Percentiles rank a stretch among this genome's conserved stretches.
Evolutionary conservation across 371 early-diverging fungal species (phyloP).

Genomic region (Saksenaea oblongispora): DNA sequence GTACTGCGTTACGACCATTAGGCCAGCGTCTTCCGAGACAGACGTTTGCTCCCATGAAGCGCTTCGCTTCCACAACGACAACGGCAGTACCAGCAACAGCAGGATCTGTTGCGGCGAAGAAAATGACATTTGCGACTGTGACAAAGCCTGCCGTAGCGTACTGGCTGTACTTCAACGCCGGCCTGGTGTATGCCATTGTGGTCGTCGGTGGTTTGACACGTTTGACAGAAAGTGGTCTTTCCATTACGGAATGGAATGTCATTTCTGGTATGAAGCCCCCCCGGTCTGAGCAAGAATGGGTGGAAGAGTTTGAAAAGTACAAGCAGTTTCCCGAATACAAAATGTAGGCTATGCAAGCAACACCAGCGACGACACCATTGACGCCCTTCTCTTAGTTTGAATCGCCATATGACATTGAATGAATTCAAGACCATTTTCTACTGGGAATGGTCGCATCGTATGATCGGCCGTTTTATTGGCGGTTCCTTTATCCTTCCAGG

Average conservation of each 20-base stretch:
- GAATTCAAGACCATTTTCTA: conserved; percentile 97
- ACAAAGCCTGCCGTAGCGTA: conserved; percentile 80
- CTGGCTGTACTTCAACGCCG: conserved; percentile 89
- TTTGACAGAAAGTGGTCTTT: conserved; percentile 94
- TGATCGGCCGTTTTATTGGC: conserved; percentile 93
- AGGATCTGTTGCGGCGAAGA: conserved; percentile 7
- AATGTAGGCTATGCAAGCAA: too few relatives aligned
- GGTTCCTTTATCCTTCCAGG: conserved; percentile 85
- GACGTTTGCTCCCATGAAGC: not conserved
- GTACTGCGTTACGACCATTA: not conserved
- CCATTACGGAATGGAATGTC: conserved; percentile 96
- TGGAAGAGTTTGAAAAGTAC: conserved; percentile 94
- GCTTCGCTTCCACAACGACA: conserved; percentile 5
- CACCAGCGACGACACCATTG: too few relatives aligned
- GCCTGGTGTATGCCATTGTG: conserved; percentile 91
- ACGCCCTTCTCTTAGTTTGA: conserved; percentile 57
- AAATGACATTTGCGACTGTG: conserved; percentile 17
- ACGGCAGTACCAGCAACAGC: too few relatives aligned
- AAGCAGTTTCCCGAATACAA: conserved; percentile 96
- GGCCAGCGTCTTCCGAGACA: not conserved
- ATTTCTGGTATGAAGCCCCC: conserved; percentile 94
- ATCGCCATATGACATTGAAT: conserved; percentile 84
- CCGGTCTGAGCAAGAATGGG: conserved; percentile 85
- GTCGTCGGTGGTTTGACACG: conserved; percentile 96
- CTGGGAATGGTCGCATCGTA: conserved; percentile 97